Evolutionary conservation across 1,284 basidiomycete genomes (phyloP), one percentile per base, ranked within the genome.

Genomic region (Puccinia triticina): DNA sequence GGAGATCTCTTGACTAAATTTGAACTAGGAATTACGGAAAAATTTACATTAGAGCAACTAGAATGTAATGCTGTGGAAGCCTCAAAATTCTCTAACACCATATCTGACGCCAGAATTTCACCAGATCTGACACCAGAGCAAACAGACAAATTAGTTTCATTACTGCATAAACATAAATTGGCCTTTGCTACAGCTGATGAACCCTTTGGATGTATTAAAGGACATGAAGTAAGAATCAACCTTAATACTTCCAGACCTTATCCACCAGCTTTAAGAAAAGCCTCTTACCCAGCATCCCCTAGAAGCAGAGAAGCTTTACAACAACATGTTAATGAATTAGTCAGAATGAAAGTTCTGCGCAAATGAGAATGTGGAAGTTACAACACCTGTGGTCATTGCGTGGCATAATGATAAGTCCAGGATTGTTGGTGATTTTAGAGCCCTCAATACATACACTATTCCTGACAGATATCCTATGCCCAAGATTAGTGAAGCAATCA

Each of bases 351-450:
- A 74, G n/a, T 8, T 57, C 0, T 32, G 50, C 18, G 48, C 57
- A 16, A 74, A 74, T 74, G 53, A 57, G 14, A 50, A 74, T 8
- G 72, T 74, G 0, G 72, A 74, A 26, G 40, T 57, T 1, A 74
- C 72, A 1, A 74, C 53, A 2, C 72, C 72, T 57, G 53, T 74
- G 11, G 57, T 74, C 8, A 74, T 74, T 23, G 50, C 69, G 1
- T 50, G 69, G 48, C 46, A 72, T 18, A 72, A 72, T 72, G 69
- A 50, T 2, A 50, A 72, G 12, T 72, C 69, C 16, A 72, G 69
- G 21, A 72, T 72, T 21, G 69, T 72, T 0, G 69, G 69, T 18
- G 69, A 72, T 23, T 72, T 50, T 23, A 72, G 69, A 72, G 46
- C 69, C 18, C n/a, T 72, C 0, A 72, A 72, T 23, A 72, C 48